Evolutionary conservation across 331 rosid species (phyloP), one percentile per base, ranked within the genome.

Genomic region (Acacia concinna): DNA sequence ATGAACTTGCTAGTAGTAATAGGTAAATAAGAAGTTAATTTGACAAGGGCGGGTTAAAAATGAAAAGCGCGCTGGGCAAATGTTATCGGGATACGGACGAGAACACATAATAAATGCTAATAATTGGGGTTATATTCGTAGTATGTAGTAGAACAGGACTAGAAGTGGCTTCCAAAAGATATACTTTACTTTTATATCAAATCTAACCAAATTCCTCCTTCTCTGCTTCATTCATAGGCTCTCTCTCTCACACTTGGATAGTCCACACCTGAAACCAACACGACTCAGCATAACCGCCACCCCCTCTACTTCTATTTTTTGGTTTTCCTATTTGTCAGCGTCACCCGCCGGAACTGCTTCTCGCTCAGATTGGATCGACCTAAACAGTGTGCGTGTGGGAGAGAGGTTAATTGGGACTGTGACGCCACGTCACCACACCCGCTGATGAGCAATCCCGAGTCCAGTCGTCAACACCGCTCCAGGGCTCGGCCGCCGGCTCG

Each of bases 371-470:
- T 57, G 60, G 14, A 34, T 40, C 71, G 28, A 38, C 31, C 32
- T 59, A 31, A 28, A 21, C 74, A 82, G 73, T 35, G 77, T 8
- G 32, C n/a, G n/a, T 5, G 78, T 0, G 56, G 0, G 14, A 34
- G 8, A 51, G 10, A n/a, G 38, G 54, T 27, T 35, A 38, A 69
- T 44, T 69, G 38, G 44, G 75, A 23, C 59, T 38, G 41, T 25
- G 30, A 21, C 71, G 15, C 0, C 27, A 68, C 27, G 1, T 40
- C 25, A 21, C 71, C 27, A 0, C 34, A 52, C 28, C 3, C 35
- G 13, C 13, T 8, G 30, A 94, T 91, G 96, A 80, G 81, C 44
- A 81, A 78, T 59, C 85, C 90, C 9, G 93, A 91, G 17, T 17
- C 90, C 8, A 86, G 82, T 52, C 87, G 81, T 28, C 87, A 78